Percentiles rank a stretch among this genome's conserved stretches.
These are phyloP conservation scores for Rhynchospora pubera DNA, from an alignment of 176 grass and related monocot species.

Conservation along the genomic window DNA sequence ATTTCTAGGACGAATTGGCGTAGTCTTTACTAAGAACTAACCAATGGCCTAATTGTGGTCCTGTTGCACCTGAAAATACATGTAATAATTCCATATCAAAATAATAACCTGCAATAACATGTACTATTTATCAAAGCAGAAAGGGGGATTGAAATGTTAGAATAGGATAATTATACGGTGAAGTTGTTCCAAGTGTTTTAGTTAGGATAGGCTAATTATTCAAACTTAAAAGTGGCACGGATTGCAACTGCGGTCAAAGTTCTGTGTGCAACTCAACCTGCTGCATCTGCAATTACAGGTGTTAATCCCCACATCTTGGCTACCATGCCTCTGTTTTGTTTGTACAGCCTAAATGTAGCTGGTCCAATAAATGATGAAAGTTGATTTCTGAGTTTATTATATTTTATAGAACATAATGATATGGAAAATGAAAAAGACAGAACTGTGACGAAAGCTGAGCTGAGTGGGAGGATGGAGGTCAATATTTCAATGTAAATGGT, in stretches of 20 bases:
- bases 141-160: too few relatives aligned
- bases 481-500: background rate
- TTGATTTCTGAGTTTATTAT: background rate
- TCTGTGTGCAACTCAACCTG: background rate
- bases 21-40: too few relatives aligned
- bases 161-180: too few relatives aligned
- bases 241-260: background rate
- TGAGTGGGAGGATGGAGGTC: background rate
- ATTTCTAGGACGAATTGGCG: too few relatives aligned
- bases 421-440: background rate
- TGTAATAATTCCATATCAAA: too few relatives aligned
- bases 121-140: too few relatives aligned
- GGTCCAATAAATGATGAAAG: background rate
- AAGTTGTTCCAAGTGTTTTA: too few relatives aligned
- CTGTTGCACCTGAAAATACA: too few relatives aligned
- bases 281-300: background rate
- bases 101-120: too few relatives aligned
- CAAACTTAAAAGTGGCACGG: background rate
- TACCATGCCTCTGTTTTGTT: background rate
- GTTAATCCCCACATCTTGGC: background rate
- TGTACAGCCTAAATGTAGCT: background rate
- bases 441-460: constrained; percentile 9
- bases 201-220: too few relatives aligned
- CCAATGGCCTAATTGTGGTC: too few relatives aligned
- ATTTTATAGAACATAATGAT: background rate